Evolutionary conservation across 164 flowering plant species (phyloP).

Genomic region (Stephania yunnanensis): DNA sequence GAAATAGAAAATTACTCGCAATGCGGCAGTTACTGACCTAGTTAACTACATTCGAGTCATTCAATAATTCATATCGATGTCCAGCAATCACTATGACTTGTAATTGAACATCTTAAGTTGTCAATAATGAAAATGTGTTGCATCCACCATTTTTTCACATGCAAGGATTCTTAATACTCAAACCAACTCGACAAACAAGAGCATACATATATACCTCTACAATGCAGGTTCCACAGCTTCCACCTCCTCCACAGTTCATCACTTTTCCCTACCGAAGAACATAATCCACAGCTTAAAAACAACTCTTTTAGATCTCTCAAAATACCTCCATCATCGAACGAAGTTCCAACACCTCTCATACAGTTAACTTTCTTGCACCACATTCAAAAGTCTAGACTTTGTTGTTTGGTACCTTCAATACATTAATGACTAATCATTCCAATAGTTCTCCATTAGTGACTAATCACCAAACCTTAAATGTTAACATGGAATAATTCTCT

Average conservation of each 20-base stretch:
- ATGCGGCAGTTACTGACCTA: background rate
- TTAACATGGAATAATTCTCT: no score
- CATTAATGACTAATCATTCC: no score
- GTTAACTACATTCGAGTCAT: background rate
- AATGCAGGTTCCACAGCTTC: constrained; percentile 97
- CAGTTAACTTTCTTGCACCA: background rate
- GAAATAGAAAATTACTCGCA: background rate
- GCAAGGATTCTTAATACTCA: no score
- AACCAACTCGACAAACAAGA: background rate
- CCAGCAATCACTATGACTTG: background rate
- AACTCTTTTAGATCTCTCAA: background rate
- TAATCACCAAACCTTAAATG: no score
- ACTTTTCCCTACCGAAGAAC: constrained; percentile 61
- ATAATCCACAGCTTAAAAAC: background rate
- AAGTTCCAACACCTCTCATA: background rate
- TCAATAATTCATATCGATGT: background rate
- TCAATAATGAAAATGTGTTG: no score
- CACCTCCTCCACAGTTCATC: constrained; percentile 99
- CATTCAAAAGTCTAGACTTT: background rate
- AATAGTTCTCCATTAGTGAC: no score
- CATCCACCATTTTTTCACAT: no score
- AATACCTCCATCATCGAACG: background rate
- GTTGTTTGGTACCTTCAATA: no score
- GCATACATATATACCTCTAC: constrained; percentile 55
- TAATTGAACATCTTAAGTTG: background rate